Evolutionary conservation across 2,329 filamentous ascomycete species (phyloP), one percentile per base, ranked within the genome.

Genomic region (Ceratocystiopsis sp.): DNA sequence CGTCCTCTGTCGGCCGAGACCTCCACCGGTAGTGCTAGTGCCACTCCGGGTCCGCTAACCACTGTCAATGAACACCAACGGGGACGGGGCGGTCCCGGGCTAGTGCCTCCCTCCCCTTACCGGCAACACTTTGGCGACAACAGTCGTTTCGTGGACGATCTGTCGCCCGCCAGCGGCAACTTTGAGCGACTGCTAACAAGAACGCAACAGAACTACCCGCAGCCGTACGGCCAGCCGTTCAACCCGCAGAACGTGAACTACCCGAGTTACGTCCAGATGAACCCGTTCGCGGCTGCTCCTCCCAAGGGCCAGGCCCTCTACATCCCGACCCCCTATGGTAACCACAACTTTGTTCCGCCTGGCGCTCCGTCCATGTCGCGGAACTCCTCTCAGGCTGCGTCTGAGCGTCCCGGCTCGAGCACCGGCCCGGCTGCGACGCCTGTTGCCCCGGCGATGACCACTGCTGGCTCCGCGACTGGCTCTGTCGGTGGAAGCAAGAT

Each of bases 331-430:
- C 61, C 61, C 17, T 71, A 65, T 54, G 50, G 62, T 54, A 59
- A 59, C 40, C 52, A 48, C n/a, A 53, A 54, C 29, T 55, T 54
- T 37, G 10, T n/a, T 6, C 19, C 37, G 1, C 44, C 63, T 62
- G 49, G 67, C 65, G 52, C 73, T 48, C 73, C 80, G 58, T 70
- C 78, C 66, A 87, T 94, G 80, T 91, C 87, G 2, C 80, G 87
- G 52, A 86, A 76, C 47, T 75, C 81, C 2, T 93, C 85, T 2
- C 83, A 91, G 59, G 71, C 43, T n/a, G 43, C 81, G 44, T 83
- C 83, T n/a, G 72, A 78, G 54, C 65, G 74, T 40, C 68, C 61
- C 53, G 71, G 71, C 35, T 69, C 78, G 21, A 82, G 84, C 61
- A 83, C 66, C 59, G 76, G 57, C 63, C 82, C 75, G 57, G 61